Base-by-base conservation (phyloP, 192 early-diverging fungal species). In the Coemansia sp. region DNA sequence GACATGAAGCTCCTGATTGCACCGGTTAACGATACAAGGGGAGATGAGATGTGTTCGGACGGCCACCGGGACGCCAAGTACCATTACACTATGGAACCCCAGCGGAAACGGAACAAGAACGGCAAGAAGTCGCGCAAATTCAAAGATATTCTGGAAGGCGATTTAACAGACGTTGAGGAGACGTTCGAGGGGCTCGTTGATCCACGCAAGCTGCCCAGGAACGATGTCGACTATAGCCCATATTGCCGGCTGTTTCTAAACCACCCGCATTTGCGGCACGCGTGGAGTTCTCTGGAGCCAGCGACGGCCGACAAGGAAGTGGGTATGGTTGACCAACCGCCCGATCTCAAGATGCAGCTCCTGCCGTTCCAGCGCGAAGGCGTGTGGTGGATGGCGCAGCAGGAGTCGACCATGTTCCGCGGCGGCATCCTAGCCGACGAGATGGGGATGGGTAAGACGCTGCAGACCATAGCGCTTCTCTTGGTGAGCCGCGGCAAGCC, bases 371-470 rank as follows among this genome's bases (percentile, higher is more conserved):
- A 98, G 73, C 83, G 82, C 22, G 89, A 93, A 73, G 92, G 92
- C 25, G 76, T 96, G 59, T 81, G 78, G 41, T 98, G 94, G 94
- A 88, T 97, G 88, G 42, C 76, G 5, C 71, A 84, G 29, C 93
- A 97, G 59, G 49, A 52, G 64, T 65, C 69, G 40, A 84, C 71
- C n/a, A 54, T 84, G 79, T 89, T 87, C 63, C 80, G 83, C 43
- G 90, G 92, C n/a, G 92, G 92, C 4, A 90, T 92, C 17, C 76
- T 91, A 29, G 89, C 88, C 25, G 91, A 93, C 77, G 91, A 95
- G 61, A 97, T 95, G 93, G 93, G 93, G 23, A 91, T 91, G 91
- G 91, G 93, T 53, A 97, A 97, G 75, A 97, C 95, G 4, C 91
- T 97, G 66, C 93, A 96, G 70, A 91, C 90, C 50, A 94, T 97